Evolutionary conservation across 2,329 filamentous ascomycete species (phyloP), one percentile per base, ranked within the genome.

Genomic region (Metarhizium guizhouense): DNA sequence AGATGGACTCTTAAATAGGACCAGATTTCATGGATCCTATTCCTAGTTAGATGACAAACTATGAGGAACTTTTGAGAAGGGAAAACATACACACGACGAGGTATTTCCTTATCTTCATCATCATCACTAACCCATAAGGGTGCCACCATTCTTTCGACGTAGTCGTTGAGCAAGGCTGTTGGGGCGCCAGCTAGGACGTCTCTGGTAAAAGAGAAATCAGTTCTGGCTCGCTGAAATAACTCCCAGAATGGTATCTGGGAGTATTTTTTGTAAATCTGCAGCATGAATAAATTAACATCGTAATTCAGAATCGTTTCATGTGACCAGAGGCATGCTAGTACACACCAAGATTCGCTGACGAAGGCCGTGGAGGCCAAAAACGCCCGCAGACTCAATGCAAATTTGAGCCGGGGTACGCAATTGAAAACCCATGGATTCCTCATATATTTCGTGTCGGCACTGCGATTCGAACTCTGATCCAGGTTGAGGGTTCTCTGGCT

Each of bases 331-430:
- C 6, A 54, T 30, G 3, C 7, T n/a, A 8, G 8, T 11, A 57
- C 70, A 49, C 61, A 82, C 79, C 57, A 83, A 59, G n/a, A 83
- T 76, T 8, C 81, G 74, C 57, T 81, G 76, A 32, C 80, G 71
- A 57, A 82, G 63, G 4, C 79, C 78, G 34, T 77, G 73, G 13
- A 83, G 60, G 3, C 79, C 80, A 72, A 82, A 82, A 20, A 77
- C 70, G 0, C 74, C 70, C 8, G 77, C 72, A 30, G 76, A 70
- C 20, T 72, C 69, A 36, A 73, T 60, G 48, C 68, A 70, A 8
- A 61, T 58, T 48, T 63, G 61, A 16, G 67, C 57, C 70, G 67
- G 47, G 70, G 67, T 43, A 64, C 61, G 50, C 65, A 74, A 34
- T 63, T 71, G 68, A 2, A 65, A 67, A 8, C 79, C 81, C 2